Evolutionary conservation across 2,329 filamentous ascomycete species (phyloP).

Genomic region (Tolypocladium tropicale): DNA sequence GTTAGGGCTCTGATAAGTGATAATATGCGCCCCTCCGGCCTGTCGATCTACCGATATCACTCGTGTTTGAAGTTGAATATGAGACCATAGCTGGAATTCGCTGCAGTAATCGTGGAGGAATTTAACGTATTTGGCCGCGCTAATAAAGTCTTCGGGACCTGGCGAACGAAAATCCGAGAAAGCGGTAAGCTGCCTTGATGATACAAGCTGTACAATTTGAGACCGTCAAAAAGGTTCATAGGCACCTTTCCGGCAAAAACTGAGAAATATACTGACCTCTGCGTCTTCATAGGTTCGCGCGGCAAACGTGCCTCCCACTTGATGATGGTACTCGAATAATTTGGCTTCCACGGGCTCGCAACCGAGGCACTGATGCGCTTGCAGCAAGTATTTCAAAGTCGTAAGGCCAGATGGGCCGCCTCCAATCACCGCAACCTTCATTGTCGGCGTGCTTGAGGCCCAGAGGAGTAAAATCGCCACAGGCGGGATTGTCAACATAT

Average conservation of each 20-base stretch:
- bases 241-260: not conserved
- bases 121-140: constrained; percentile 21
- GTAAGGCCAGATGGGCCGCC: constrained; percentile 26
- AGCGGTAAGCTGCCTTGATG: constrained; percentile 34
- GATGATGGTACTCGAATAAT: constrained; percentile 29
- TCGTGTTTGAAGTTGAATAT: constrained; percentile 21
- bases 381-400: constrained; percentile 23
- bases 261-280: constrained; percentile 15
- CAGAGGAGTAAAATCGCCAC: too few relatives aligned
- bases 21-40: constrained; percentile 1
- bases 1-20: not conserved
- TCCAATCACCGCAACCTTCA: constrained; percentile 25
- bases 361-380: constrained; percentile 19
- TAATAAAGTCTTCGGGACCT: constrained; percentile 29
- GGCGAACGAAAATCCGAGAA: constrained; percentile 34
- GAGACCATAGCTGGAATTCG: constrained; percentile 24
- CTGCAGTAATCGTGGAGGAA: constrained; percentile 30
- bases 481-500: too few relatives aligned
- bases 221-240: too few relatives aligned
- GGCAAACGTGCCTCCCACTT: constrained; percentile 31
- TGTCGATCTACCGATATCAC: constrained; percentile 15
- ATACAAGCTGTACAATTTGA: constrained; percentile 24
- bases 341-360: constrained; percentile 23
- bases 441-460: too few relatives aligned
- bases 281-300: constrained; percentile 32